Percentiles rank a stretch among this genome's conserved stretches.
These are phyloP conservation scores for Cicer cuneatum DNA, from an alignment of 306 rosid species.

Conservation along the genomic window DNA sequence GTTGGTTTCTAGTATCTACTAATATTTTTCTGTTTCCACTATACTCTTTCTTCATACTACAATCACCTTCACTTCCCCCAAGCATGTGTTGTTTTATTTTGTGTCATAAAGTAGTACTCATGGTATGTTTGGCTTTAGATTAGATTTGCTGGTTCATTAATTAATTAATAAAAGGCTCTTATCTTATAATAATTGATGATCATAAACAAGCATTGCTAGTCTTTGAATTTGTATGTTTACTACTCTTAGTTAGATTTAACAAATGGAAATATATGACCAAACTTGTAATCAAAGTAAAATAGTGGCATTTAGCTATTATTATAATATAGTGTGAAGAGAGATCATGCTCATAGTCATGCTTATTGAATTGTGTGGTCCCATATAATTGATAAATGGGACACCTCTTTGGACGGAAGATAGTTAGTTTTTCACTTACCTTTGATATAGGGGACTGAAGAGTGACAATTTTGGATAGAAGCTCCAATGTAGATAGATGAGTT, in stretches of 20 bases:
- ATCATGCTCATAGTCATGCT: slow-evolving; percentile 7
- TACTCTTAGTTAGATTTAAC: slow-evolving; percentile 25
- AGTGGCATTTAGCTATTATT: slow-evolving; percentile 28
- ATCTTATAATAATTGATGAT: slow-evolving; percentile 13
- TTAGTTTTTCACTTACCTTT: slow-evolving; percentile 43
- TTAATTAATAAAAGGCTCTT: neutral
- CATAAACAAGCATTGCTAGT: neutral
- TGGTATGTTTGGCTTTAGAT: slow-evolving; percentile 34
- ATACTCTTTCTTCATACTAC: slow-evolving; percentile 35
- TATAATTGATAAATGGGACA: slow-evolving; percentile 46
- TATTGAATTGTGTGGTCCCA: slow-evolving; percentile 53
- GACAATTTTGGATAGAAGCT: slow-evolving; percentile 50
- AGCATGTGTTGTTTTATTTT: slow-evolving; percentile 26
- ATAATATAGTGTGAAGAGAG: neutral
- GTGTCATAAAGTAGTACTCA: slow-evolving; percentile 42
- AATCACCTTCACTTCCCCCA: slow-evolving; percentile 41
- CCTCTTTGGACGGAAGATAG: slow-evolving; percentile 42
- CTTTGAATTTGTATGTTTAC: slow-evolving; percentile 35
- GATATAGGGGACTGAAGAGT: slow-evolving; percentile 47
- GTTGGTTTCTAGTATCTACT: slow-evolving; percentile 2
- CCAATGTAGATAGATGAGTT: slow-evolving; percentile 48
- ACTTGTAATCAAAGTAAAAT: slow-evolving; percentile 39
- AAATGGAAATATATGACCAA: slow-evolving; percentile 24
- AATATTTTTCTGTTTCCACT: slow-evolving; percentile 43
- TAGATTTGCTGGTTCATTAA: slow-evolving; percentile 33